Evolutionary conservation across 148 eudicot genomes (phyloP), one percentile per base, ranked within the genome.

Genomic region (Bassia scoparia): DNA sequence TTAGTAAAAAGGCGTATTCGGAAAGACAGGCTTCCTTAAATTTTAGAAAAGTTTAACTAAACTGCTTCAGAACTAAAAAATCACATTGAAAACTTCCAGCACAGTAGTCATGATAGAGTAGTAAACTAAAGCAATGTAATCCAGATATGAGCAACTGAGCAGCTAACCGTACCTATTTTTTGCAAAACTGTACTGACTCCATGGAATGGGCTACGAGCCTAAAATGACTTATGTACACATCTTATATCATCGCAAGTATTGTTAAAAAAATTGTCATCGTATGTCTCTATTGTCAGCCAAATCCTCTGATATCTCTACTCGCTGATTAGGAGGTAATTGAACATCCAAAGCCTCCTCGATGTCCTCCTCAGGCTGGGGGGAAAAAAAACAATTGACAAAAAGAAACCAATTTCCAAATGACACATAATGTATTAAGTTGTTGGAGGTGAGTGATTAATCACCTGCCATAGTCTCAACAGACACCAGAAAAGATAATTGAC

Each of bases 261-360:
- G 12, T 1, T 72, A 20, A 30, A 53, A 9, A 48, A 61, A 3
- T 50, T 72, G 55, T 77, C 55, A 69, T 64, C 34, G 75, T 72
- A 35, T 58, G 59, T 66, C 76, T 63, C 24, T 37, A 23, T 61
- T 43, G 35, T 34, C 56, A n/a, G 18, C 31, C 62, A 43, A 21
- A 41, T 65, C 50, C 66, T 67, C 53, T 2, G 69, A 70, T 23
- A 35, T 34, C 52, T 78, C 77, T 65, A 67, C 85, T 24, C 38
- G 44, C 48, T 82, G 82, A 54, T 65, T 67, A 69, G 78, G 69
- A 69, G 79, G 75, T 54, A 80, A 35, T 52, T 49, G 59, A 52
- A 89, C 14, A 81, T 89, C 96, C 16, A 96, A 94, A 27, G 85
- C 97, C 81, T 71, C 84, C 77, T 91, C 98, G 59, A 91, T 87